Evolutionary conservation across 2,329 filamentous ascomycete species (phyloP), one percentile per base, ranked within the genome.

Genomic region (Simplicillium sp.): DNA sequence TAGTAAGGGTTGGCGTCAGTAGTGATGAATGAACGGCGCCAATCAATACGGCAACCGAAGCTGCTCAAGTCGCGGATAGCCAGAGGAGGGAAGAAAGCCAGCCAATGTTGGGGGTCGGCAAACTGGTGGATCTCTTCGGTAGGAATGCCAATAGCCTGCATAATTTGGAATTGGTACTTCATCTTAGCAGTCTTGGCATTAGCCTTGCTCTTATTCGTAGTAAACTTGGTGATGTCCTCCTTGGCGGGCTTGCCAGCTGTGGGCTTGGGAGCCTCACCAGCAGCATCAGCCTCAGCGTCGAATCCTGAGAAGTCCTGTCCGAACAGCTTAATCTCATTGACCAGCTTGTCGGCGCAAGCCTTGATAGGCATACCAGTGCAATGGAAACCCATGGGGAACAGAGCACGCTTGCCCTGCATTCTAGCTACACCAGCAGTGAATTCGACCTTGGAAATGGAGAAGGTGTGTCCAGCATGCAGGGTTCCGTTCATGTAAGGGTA

Each of bases 1-100:
- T 94, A 98, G 68, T 92, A 97, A 4, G 87, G 88, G 64, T 98
- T 98, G 29, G 87, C 88, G 53, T 96, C 88, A 3, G 92, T 98
- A 7, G 92, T 98, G 48, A 97, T 84, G 49, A 98, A 87, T 31
- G 84, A 83, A 59, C 92, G 75, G 56, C 90, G 77, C 90, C 90
- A 98, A 60, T 97, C 92, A 54, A 97, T 84, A 52, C 89, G 75
- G 38, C 83, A 82, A 45, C 90, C 90, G 48, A 97, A 79, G 59
- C 82, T 83, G 52, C 80, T 85, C 51, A 96, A 71, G 59, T 98
- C 87, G 45, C 76, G 70, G 57, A 82, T 77, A 8, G 62, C 60
- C 46, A 68, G 54, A 7, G 63, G 62, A 20, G 64, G 92, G 67
- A 97, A 98, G 67, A 84, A 86, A 48, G 90, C 71, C 40, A 98